Conservation (phyloP, 169 alveolate species). For the Cryptosporidium viatorum region DNA sequence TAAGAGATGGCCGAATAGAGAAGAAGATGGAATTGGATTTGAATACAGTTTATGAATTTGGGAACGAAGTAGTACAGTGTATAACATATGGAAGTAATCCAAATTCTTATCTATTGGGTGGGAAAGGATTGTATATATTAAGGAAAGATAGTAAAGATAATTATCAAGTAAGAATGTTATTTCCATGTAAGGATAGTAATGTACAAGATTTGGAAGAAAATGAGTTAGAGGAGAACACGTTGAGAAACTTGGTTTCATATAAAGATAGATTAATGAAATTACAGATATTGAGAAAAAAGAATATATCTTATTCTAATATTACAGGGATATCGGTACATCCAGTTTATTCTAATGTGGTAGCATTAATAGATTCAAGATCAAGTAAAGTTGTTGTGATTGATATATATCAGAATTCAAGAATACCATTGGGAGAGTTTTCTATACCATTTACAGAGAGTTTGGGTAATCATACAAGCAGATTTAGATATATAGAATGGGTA, state of each 20-base stretch:
- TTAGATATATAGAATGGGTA: slow-evolving; percentile 49
- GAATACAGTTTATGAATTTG: slow-evolving; percentile 7
- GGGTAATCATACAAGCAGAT: slow-evolving; percentile 37
- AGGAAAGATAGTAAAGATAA: neutral
- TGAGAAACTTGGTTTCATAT: slow-evolving; percentile 17
- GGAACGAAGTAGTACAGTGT: slow-evolving; percentile 35
- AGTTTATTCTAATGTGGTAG: slow-evolving; percentile 27
- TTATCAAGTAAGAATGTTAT: slow-evolving; percentile 5
- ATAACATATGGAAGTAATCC: slow-evolving; percentile 42
- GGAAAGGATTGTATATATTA: slow-evolving; percentile 37
- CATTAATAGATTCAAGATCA: slow-evolving; percentile 31
- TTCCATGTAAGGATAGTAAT: slow-evolving; percentile 34
- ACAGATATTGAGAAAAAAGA: slow-evolving; percentile 41
- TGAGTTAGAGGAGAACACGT: slow-evolving; percentile 6
- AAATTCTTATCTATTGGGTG: slow-evolving; percentile 29
- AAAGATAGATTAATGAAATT: slow-evolving; percentile 42
- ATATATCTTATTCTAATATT: slow-evolving; percentile 39
- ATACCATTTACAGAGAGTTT: slow-evolving; percentile 67
- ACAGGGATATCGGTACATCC: slow-evolving; percentile 69
- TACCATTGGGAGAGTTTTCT: slow-evolving; percentile 66
- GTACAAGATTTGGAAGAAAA: neutral
- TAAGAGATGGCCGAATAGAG: neutral
- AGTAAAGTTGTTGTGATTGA: slow-evolving; percentile 56
- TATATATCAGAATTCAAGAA: slow-evolving; percentile 33
- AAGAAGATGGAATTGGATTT: neutral